These are phyloP conservation scores for Cercospora canescens DNA, from an alignment of 2,329 filamentous ascomycete genomes.

Conservation along the genomic window DNA sequence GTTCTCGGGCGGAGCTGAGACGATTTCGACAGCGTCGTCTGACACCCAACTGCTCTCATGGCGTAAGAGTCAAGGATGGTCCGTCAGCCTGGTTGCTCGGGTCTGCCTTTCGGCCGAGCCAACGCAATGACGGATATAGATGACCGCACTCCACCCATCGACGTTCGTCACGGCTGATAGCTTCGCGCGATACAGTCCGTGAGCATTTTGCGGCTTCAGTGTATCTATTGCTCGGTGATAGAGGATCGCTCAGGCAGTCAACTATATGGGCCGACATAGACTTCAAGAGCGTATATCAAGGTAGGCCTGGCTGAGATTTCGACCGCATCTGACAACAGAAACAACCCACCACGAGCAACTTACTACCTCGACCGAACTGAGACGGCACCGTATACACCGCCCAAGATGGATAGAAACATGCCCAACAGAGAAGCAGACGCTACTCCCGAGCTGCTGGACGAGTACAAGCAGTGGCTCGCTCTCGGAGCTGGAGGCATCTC, in stretches of 20 bases:
- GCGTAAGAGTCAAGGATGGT: neutral
- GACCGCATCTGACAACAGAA: neutral
- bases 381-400: neutral
- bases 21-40: too few species aligned
- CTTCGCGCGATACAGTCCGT: neutral
- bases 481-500: constrained; percentile 13
- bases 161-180: neutral
- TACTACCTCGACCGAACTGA: neutral
- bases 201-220: neutral
- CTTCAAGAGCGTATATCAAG: neutral
- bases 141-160: neutral
- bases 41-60: too few species aligned
- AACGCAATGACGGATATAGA: neutral
- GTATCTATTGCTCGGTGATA: neutral
- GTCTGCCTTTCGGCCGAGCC: neutral
- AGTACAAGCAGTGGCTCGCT: constrained; percentile 13
- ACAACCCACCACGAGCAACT: neutral
- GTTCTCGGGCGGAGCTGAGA: neutral
- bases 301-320: neutral
- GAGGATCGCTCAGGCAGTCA: neutral
- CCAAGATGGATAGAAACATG: neutral
- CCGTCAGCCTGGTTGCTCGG: neutral
- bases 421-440: neutral
- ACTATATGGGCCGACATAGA: neutral
- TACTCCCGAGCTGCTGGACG: constrained; percentile 3